Percentiles rank a stretch among this genome's conserved stretches.
Evolutionary conservation across 2,329 filamentous ascomycete genomes (phyloP).

Genomic region (Tolypocladium pustulatum): DNA sequence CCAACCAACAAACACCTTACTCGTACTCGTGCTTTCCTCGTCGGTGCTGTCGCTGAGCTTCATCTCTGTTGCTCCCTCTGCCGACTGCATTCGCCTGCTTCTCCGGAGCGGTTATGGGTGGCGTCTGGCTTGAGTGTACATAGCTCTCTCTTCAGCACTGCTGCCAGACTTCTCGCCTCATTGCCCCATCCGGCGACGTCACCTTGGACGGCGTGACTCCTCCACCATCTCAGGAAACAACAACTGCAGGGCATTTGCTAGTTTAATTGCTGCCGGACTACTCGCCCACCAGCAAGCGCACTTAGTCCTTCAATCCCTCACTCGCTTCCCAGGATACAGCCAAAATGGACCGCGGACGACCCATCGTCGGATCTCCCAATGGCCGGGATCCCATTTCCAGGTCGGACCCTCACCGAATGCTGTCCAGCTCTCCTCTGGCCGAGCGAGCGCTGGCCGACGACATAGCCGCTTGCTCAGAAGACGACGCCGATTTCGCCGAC

Average conservation of each 20-base stretch:
- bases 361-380: neutral
- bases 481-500: conserved; percentile 29
- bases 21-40: too few relatives aligned
- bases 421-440: conserved; percentile 53
- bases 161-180: neutral
- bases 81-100: neutral
- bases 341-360: conserved; percentile 3
- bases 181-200: neutral
- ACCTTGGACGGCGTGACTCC: neutral
- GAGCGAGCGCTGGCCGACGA: conserved; percentile 57
- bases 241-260: neutral
- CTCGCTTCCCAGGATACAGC: neutral
- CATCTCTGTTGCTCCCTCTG: neutral
- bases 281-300: neutral
- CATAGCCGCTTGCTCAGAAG: conserved; percentile 52
- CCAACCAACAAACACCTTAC: neutral
- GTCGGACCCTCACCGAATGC: conserved; percentile 24
- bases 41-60: neutral
- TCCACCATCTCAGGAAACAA: neutral
- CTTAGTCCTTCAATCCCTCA: neutral
- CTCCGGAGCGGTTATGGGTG: neutral
- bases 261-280: neutral
- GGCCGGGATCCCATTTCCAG: neutral
- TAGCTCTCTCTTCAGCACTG: neutral
- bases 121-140: neutral